Base-by-base conservation (phyloP, 2,329 filamentous ascomycete species). In the Penicillium vulpinum region DNA sequence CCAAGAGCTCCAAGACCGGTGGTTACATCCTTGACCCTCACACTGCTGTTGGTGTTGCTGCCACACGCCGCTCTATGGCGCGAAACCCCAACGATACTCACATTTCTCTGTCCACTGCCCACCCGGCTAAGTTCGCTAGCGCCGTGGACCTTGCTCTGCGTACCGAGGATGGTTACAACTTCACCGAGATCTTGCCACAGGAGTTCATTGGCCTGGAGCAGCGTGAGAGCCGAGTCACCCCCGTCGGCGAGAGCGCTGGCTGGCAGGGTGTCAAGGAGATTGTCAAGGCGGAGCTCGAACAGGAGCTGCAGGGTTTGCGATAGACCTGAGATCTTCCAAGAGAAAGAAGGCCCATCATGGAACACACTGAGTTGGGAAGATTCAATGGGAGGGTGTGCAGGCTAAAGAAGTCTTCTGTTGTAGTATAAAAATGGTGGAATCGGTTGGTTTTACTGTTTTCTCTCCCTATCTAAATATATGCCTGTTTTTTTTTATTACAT, bases 1-100 rank as follows among this genome's bases (percentile, higher is more conserved):
- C 73, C 66, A 58, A 72, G 60, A 65, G 70, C 67, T 65, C 72
- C 67, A 68, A 75, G 54, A 77, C 78, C 58, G 80, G 81, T 43
- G 82, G 85, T 22, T 97, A 97, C 76, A 84, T 97, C 40, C 85
- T 97, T 0, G 94, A 99, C 72, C 94, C 94, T 1, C 94, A 99
- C 78, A 88, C 91, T 0, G 91, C 94, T 2, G 89, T 99, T 44
- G 94, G 92, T 54, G 83, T 97, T 38, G 83, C 88, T 18, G 92
- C 91, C 0, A 84, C 92, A 0, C 72, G 86, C 53, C 83, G 92
- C 56, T 92, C 90, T 3, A 81, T 90, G 33, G 71, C 78, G 41
- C 80, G 85, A 0, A 72, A 80, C 41, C 73, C 79, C 2, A 72
- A 75, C 2, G 78, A 78, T 16, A 77, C 87, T 51, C 89, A 96